Evolutionary conservation across 805 yeast genomes (phyloP).

Genomic region (Metschnikowia reukaufii): DNA sequence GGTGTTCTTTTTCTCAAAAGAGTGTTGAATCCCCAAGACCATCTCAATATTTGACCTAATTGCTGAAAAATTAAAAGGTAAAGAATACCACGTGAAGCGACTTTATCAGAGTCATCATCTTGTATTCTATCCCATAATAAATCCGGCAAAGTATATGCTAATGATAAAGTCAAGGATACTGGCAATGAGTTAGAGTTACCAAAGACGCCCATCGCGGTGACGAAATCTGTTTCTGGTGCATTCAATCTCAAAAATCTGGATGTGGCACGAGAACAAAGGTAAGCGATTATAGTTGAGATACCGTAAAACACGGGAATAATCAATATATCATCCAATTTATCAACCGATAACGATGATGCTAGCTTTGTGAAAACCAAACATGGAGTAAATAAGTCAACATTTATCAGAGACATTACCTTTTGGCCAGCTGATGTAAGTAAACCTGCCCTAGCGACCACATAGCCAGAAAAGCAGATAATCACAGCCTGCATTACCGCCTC

Average conservation of each 20-base stretch:
- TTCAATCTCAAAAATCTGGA: conserved; percentile 58
- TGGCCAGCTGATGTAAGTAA: conserved; percentile 72
- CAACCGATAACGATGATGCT: conserved; percentile 64
- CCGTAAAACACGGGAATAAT: conserved; percentile 83
- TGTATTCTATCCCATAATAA: conserved; percentile 72
- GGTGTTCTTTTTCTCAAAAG: conserved; percentile 53
- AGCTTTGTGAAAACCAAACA: conserved; percentile 87
- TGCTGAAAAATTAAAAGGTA: conserved; percentile 77
- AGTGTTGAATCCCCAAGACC: conserved; percentile 87
- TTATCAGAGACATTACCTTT: conserved; percentile 69
- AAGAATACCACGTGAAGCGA: conserved; percentile 76
- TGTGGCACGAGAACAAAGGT: conserved; percentile 55
- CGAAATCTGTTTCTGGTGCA: conserved; percentile 80
- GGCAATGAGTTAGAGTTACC: conserved; percentile 96
- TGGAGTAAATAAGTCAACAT: conserved; percentile 93
- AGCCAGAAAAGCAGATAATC: conserved; percentile 82
- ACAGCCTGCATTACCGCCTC: conserved; percentile 93
- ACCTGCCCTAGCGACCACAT: conserved; percentile 74
- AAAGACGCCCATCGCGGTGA: conserved; percentile 95
- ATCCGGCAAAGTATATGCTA: conserved; percentile 73
- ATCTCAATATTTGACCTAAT: conserved; percentile 76
- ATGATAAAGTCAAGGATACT: conserved; percentile 80
- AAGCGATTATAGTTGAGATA: conserved; percentile 79
- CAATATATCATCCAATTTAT: conserved; percentile 75
- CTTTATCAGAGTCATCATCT: conserved; percentile 64